phyloP scores from a whole-genome alignment of 441 rosid genomes.

The Daphne laureola region DNA sequence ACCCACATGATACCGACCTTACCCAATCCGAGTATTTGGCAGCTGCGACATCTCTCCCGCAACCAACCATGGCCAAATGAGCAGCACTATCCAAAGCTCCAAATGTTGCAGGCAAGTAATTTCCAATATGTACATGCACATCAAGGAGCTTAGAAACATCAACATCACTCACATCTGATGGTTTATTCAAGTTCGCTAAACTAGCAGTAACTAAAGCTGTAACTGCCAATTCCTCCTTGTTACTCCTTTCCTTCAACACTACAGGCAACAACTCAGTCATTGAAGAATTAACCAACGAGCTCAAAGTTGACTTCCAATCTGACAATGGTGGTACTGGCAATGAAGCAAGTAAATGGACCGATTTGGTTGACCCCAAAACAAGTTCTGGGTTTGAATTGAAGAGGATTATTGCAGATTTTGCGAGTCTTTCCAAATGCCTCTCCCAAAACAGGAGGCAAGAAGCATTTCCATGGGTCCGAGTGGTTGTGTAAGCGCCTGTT shows the following conservation, averaged over 20 bases:
- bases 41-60: constrained; percentile 51
- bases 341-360: constrained; percentile 4
- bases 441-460: constrained; percentile 61
- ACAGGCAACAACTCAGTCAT: constrained; percentile 31
- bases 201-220: constrained; percentile 59
- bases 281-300: constrained; percentile 36
- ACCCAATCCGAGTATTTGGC: constrained; percentile 91
- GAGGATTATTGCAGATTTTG: constrained; percentile 47
- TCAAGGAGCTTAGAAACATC: constrained; percentile 28
- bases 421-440: constrained; percentile 48
- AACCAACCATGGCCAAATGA: constrained; percentile 66
- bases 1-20: constrained; percentile 36
- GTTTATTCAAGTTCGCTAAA: constrained; percentile 26
- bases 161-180: constrained; percentile 12
- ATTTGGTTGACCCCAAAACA: constrained; percentile 24
- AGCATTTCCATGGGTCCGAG: constrained; percentile 54
- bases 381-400: constrained; percentile 41
- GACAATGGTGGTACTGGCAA: constrained; percentile 8
- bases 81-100: constrained; percentile 45
- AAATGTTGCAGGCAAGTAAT: constrained; percentile 42
- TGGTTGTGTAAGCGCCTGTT: constrained; percentile 75
- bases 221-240: constrained; percentile 55
- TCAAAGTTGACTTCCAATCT: constrained; percentile 30
- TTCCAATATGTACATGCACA: constrained; percentile 54
- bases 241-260: constrained; percentile 28